phyloP scores from a whole-genome alignment of 176 grass and related monocot species.

The Aegilops bicornis region DNA sequence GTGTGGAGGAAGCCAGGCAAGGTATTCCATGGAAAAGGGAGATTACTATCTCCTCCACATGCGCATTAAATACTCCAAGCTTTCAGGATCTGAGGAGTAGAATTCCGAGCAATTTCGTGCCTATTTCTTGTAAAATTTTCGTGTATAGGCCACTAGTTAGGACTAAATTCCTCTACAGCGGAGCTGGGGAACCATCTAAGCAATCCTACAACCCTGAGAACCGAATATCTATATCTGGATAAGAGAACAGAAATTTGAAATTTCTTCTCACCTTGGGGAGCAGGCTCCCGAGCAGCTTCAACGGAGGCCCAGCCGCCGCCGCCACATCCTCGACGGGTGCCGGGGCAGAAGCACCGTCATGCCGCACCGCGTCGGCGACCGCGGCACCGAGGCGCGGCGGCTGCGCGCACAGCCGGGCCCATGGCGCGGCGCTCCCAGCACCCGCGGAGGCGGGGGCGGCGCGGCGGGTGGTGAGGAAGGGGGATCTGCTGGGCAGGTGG shows the following conservation, averaged over 20 bases:
- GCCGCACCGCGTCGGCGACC: conserved; percentile 16
- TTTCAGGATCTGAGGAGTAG: neutral
- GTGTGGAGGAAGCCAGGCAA: neutral
- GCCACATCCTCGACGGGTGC: neutral
- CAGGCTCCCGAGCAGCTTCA: conserved; percentile 27
- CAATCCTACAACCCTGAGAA: neutral
- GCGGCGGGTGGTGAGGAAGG: conserved; percentile 14
- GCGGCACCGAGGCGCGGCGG: neutral
- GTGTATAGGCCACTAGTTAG: no score
- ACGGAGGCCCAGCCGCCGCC: neutral
- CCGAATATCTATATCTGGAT: neutral
- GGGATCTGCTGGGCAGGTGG: conserved; percentile 16
- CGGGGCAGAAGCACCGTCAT: neutral
- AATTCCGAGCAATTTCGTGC: neutral
- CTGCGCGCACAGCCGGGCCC: neutral
- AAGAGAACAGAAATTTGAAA: neutral
- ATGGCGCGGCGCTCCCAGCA: conserved; percentile 4
- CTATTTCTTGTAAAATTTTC: neutral
- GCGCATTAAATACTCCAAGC: neutral
- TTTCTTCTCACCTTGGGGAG: conserved; percentile 38
- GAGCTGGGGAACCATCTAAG: neutral
- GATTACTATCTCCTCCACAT: neutral
- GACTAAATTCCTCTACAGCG: neutral
- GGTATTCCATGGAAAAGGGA: conserved; percentile 2
- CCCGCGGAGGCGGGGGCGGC: neutral